Evolutionary conservation across 257 asterid genomes (phyloP), one percentile per base, ranked within the genome.

Genomic region (Catharanthus roseus): DNA sequence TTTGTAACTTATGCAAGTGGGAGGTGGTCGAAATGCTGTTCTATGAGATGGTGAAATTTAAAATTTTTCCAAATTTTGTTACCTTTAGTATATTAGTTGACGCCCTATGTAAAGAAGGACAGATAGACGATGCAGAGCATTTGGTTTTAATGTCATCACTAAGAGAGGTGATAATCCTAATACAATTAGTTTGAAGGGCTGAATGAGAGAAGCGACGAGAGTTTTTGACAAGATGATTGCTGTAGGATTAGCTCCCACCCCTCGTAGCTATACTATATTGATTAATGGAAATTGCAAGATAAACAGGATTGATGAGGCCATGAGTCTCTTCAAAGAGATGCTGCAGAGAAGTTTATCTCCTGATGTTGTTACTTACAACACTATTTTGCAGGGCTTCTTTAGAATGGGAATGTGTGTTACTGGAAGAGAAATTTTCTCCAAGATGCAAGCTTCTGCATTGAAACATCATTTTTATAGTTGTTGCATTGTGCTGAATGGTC

Each of bases 281-380:
- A 44, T 44, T 16, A 44, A 44, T 12, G 16, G 50, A 12, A 8
- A 44, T 44, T 44, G 50, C 50, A 44, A 8, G 50, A 44, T 44
- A 9, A 44, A 44, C 9, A 12, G 11, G 16, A 8, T 44, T 21
- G 82, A 76, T 12, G 80, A 82, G 26, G 82, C 82, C 10, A 38
- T 71, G 74, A 63, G 62, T 41, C 63, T 81, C 28, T 69, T 68
- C 41, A n/a, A 29, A 26, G 77, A 75, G 71, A 75, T 81, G 54
- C 65, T 49, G 5, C 18, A 1, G 10, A 38, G 3, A 44, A 54
- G 71, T 13, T 1, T 19, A 21, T 36, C 28, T 1, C 58, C 56
- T 8, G 23, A 23, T 12, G 24, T 58, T 29, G 72, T 41, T 33
- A 56, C 80, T 5, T 81, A 72, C 64, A 56, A 21, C 49, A 33